Base-by-base conservation (phyloP, 352 stramenopile species). In the Salisapilia sapeloensis region DNA sequence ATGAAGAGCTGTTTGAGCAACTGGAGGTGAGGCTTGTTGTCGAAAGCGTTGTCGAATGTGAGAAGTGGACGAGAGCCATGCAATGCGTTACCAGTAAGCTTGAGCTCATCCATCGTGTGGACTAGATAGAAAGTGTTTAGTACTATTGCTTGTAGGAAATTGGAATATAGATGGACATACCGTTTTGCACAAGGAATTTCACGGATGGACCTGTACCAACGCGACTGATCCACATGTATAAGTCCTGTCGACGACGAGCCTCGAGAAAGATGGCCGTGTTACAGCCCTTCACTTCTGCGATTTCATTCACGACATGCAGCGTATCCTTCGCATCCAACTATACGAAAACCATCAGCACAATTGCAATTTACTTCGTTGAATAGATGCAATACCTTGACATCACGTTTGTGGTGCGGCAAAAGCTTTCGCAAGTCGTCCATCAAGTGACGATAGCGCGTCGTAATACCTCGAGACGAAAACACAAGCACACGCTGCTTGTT, bases 81-180 rank as follows among this genome's bases (percentile, higher is more conserved):
- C 40, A 99, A 84, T 38, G 92, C 96, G 55, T 99, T 99, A 33
- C 96, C 96, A 17, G 94, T 99, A 48, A 99, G 81, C 65, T 96
- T 96, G 25, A 99, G 65, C 64, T 99, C 96, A 53, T 99, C 95
- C 93, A 99, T 99, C 17, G 96, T 99, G 66, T 99, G 95, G 42
- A 99, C 87, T 83, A 39, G 4, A 41, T 4, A 23, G 4, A 35
- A 5, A 38, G 30, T 39, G 7, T 38, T 16, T 24, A 6, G 24
- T 8, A n/a, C 9, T 13, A n/a, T n/a, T n/a, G n/a, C n/a, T n/a
- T n/a, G 2, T 11, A 46, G 32, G 5, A 33, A 29, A 20, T 18
- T 38, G 0, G 30, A 3, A 17, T 0, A 39, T 10, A 25, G 5
- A 27, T 21, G 24, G 1, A 56, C 53, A 16, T n/a, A 81, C 66